Evolutionary conservation across 768 basidiomycete species (phyloP), one percentile per base, ranked within the genome.

Genomic region (Gyrodon lividus): DNA sequence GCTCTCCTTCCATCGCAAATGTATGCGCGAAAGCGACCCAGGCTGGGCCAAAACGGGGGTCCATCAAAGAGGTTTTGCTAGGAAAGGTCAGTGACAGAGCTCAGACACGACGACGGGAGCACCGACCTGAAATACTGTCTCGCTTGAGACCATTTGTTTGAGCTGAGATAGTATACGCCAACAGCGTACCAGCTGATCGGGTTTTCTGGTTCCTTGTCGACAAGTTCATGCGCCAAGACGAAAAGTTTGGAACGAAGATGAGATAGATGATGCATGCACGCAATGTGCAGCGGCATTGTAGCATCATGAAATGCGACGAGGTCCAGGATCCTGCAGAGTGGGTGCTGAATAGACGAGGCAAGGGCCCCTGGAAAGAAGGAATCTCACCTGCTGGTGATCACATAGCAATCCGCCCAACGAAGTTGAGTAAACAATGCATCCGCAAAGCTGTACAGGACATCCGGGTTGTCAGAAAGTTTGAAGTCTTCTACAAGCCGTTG

Each of bases 21-120:
- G 94, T 94, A 69, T 99, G 97, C 9, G 90, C 97, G 66, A 98
- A 99, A 2, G 94, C 92, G 45, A 98, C 83, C 97, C 97, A 99
- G 0, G 96, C 92, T 9, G 97, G 94, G 0, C 85, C 92, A 68
- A 97, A 97, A 4, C 96, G 82, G 17, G 95, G 91, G 65, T 99
- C 96, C 86, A 98, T 93, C 13, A 99, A 71, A 3, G 92, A 93
- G 0, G 95, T 92, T 80, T 99, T 99, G 63, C 95, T 96, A 53
- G 16, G 9, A 37, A 26, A 14, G 46, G 24, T 65, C 43, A 60
- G 48, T 48, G 33, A 39, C 19, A 5, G 19, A 37, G 34, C 24
- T 48, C 46, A 33, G 14, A 35, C 35, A 17, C 9, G 34, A 22
- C n/a, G 40, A 7, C 31, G n/a, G 4, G 4, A 30, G n/a, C 8